phyloP scores from a whole-genome alignment of 805 yeast genomes.

The Zygoascus tannicola region DNA sequence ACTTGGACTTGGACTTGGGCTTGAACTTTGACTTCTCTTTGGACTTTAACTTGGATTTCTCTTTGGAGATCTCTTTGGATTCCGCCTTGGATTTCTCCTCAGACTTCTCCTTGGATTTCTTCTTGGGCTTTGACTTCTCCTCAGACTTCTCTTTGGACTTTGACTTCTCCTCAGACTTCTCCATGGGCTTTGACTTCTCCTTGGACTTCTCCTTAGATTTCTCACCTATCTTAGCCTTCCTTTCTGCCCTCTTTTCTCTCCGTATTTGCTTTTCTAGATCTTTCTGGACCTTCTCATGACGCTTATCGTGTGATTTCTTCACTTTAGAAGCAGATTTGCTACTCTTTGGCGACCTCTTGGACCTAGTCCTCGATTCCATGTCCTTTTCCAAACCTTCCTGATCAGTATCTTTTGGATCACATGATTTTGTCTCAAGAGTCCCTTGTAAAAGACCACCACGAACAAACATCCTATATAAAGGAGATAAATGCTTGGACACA shows the following conservation, averaged over 20 bases:
- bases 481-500: slow-evolving; percentile 45
- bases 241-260: slow-evolving; percentile 6
- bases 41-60: neutral
- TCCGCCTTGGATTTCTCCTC: slow-evolving; percentile 1
- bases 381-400: slow-evolving; percentile 22
- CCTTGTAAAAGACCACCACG: slow-evolving; percentile 80
- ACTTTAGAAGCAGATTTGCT: slow-evolving; percentile 20
- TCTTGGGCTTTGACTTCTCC: slow-evolving; percentile 8
- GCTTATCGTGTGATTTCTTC: slow-evolving; percentile 4
- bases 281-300: neutral
- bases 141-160: slow-evolving; percentile 23
- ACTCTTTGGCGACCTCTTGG: slow-evolving; percentile 16
- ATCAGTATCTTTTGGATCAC: slow-evolving; percentile 13
- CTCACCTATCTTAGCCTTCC: slow-evolving; percentile 23
- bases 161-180: slow-evolving; percentile 19
- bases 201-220: slow-evolving; percentile 20
- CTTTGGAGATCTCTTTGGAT: neutral
- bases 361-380: slow-evolving; percentile 18
- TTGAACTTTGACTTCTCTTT: neutral
- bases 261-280: neutral
- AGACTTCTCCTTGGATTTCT: too few relatives aligned
- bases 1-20: neutral
- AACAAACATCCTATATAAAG: slow-evolving; percentile 78
- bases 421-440: slow-evolving; percentile 7
- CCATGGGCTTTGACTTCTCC: slow-evolving; percentile 16